These are phyloP conservation scores for Furcasterigmium sp. DNA, from an alignment of 2,329 filamentous ascomycete species.

Conservation along the genomic window DNA sequence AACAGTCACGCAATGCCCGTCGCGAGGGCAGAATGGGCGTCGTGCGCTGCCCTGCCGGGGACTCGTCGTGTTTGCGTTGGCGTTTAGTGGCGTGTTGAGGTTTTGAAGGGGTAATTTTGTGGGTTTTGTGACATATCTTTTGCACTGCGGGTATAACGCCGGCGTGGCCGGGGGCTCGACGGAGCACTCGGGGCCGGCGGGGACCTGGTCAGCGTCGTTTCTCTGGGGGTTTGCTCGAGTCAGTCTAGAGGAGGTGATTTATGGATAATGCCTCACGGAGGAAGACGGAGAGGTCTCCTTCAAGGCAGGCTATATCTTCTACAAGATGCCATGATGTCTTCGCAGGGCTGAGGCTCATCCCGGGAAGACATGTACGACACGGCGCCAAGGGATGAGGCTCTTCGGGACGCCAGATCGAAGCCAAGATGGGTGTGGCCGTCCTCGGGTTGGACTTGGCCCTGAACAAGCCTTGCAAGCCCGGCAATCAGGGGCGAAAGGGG, in stretches of 20 bases:
- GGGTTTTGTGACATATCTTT: background rate
- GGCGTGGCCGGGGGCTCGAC: background rate
- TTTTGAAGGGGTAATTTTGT: background rate
- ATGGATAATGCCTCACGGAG: background rate
- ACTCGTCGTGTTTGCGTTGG: background rate
- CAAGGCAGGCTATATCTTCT: background rate
- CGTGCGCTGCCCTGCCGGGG: background rate
- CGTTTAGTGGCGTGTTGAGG: background rate
- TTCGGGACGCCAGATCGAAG: background rate
- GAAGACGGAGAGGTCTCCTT: background rate
- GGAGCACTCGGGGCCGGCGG: background rate
- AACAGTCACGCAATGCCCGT: background rate
- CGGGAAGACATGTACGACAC: background rate
- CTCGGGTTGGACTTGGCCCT: background rate
- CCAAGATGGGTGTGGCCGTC: background rate
- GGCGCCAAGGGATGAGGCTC: background rate
- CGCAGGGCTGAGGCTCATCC: background rate
- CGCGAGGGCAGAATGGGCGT: background rate
- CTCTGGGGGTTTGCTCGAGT: background rate
- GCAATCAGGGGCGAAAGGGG: background rate
- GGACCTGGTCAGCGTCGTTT: too few relatives aligned
- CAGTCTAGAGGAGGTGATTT: background rate
- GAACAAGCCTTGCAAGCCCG: too few relatives aligned
- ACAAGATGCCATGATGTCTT: background rate
- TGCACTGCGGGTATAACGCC: background rate